These are phyloP conservation scores for Ottelia alismoides DNA, from an alignment of 106 monocot genomes.

Conservation along the genomic window DNA sequence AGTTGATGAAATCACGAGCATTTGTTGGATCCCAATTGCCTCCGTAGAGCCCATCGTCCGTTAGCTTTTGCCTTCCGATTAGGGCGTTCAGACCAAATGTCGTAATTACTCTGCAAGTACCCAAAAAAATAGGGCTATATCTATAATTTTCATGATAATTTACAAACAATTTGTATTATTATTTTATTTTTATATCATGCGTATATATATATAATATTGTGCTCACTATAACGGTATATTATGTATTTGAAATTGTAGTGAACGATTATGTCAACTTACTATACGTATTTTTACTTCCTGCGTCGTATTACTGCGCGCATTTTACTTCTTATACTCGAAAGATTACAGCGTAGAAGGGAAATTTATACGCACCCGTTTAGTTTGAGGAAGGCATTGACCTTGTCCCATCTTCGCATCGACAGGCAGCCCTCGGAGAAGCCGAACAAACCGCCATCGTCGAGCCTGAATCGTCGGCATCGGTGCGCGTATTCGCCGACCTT, in stretches of 20 bases:
- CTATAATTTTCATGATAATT: too few relatives aligned
- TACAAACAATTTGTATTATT: too few relatives aligned
- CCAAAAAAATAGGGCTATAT: too few relatives aligned
- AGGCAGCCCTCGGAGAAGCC: constrained; percentile 33
- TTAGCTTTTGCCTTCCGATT: constrained; percentile 1
- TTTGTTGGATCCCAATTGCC: constrained; percentile 27
- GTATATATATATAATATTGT: too few relatives aligned
- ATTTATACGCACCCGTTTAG: constrained; percentile 26
- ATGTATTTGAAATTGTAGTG: too few relatives aligned
- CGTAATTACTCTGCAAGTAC: constrained; percentile 5
- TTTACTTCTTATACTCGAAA: too few relatives aligned
- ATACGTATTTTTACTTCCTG: too few relatives aligned
- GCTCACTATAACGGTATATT: too few relatives aligned
- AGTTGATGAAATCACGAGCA: constrained; percentile 67
- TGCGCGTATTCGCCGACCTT: constrained; percentile 1
- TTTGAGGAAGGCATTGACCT: constrained; percentile 24
- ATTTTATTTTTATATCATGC: too few relatives aligned
- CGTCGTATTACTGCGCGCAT: too few relatives aligned
- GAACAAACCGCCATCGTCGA: constrained; percentile 7
- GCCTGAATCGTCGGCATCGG: constrained; percentile 7
- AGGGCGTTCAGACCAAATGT: constrained; percentile 17
- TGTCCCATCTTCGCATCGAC: constrained; percentile 29
- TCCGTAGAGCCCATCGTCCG: background rate
- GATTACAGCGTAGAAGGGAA: too few relatives aligned
- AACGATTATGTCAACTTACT: too few relatives aligned